These are phyloP conservation scores for Sporopachydermia quercuum DNA, from an alignment of 805 yeast genomes.

Conservation along the genomic window DNA sequence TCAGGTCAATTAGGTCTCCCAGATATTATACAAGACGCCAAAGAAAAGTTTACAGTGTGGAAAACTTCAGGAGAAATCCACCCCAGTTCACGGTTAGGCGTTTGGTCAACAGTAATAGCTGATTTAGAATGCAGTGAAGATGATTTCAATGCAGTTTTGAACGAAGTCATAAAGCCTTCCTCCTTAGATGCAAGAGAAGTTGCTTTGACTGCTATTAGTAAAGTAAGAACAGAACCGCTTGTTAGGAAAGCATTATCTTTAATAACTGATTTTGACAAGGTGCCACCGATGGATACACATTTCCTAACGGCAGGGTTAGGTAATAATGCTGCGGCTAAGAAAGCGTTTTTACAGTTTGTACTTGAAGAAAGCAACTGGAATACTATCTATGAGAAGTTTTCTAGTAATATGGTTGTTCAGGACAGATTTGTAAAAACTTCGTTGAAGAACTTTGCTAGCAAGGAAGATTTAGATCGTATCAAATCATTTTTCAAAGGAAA, in stretches of 20 bases:
- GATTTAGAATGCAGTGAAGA: constrained; percentile 23
- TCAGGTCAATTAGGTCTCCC: constrained; percentile 41
- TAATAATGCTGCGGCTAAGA: constrained; percentile 28
- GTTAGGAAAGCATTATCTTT: constrained; percentile 25
- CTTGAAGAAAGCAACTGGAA: constrained; percentile 27
- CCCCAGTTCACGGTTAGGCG: constrained; percentile 31
- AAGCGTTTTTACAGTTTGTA: constrained; percentile 34
- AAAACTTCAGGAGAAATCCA: constrained; percentile 29
- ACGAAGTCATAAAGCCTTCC: constrained; percentile 35
- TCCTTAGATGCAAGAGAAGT: constrained; percentile 43
- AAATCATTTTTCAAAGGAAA: constrained; percentile 28
- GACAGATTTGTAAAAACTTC: constrained; percentile 30
- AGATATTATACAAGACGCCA: constrained; percentile 29
- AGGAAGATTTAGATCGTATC: constrained; percentile 22
- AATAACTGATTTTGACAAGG: constrained; percentile 15
- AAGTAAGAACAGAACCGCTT: constrained; percentile 22
- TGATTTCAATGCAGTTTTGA: constrained; percentile 25
- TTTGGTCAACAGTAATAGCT: constrained; percentile 30
- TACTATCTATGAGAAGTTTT: constrained; percentile 26
- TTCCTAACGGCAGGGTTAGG: constrained; percentile 33
- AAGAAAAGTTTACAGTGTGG: constrained; percentile 19
- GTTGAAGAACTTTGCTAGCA: constrained; percentile 21
- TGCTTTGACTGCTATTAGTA: constrained; percentile 41
- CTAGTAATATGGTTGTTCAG: constrained; percentile 34
- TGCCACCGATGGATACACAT: constrained; percentile 40